A percentile compares a stretch with the other conserved stretches of the same genome.
Conservation (phyloP, 1,284 basidiomycete species). For the Moniliophthora roreri region DNA sequence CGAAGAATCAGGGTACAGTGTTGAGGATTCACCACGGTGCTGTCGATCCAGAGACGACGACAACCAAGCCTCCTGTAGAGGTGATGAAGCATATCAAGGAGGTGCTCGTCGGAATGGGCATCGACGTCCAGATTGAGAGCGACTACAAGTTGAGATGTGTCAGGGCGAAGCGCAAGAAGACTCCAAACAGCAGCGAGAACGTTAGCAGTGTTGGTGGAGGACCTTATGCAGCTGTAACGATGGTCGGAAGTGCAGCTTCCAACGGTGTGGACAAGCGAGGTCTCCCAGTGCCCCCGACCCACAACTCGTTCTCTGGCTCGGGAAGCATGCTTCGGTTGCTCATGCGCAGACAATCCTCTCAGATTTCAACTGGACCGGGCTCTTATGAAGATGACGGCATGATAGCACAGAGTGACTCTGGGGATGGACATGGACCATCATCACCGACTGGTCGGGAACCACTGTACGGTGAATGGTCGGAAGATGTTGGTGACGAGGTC, state of each 20-base stretch:
- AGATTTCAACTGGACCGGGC: slow-evolving; percentile 51
- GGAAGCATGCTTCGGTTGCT: slow-evolving; percentile 82
- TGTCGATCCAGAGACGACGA: slow-evolving; percentile 91
- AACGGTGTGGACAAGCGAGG: slow-evolving; percentile 87
- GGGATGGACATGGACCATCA: slow-evolving; percentile 13
- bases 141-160: slow-evolving; percentile 89
- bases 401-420: slow-evolving; percentile 11
- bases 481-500: slow-evolving; percentile 91
- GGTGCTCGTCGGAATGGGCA: slow-evolving; percentile 87
- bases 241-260: slow-evolving; percentile 76
- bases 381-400: slow-evolving; percentile 45
- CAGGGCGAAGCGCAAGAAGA: slow-evolving; percentile 63
- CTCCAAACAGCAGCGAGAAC: slow-evolving; percentile 37
- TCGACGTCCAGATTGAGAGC: slow-evolving; percentile 85
- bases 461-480: slow-evolving; percentile 72
- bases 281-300: slow-evolving; percentile 68
- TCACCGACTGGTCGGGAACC: slow-evolving; percentile 38
- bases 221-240: slow-evolving; percentile 70
- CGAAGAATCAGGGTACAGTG: slow-evolving; percentile 18
- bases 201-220: slow-evolving; percentile 34
- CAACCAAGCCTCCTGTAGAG: slow-evolving; percentile 79
- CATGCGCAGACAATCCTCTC: slow-evolving; percentile 85
- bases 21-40: slow-evolving; percentile 90
- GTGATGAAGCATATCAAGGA: slow-evolving; percentile 85
- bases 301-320: slow-evolving; percentile 59